Evolutionary conservation across 345 rosid species (phyloP), one percentile per base, ranked within the genome.

Genomic region (Arabidopsis arenosa): DNA sequence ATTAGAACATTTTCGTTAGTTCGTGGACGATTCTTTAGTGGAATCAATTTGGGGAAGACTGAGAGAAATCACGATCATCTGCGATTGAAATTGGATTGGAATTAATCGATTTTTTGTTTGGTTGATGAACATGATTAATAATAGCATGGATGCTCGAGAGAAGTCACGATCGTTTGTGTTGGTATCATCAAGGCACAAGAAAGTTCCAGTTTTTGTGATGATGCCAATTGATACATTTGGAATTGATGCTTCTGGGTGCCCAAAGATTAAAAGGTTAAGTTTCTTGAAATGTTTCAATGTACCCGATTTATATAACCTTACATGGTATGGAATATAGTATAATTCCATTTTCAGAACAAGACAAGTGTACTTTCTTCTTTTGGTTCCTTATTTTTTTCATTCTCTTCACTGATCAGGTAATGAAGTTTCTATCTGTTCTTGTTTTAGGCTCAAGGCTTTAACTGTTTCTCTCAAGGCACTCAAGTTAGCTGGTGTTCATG

Each of bases 401-500:
- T 18, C 2, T 43, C 53, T 63, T 63, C 14, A 44, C 2, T 23
- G 44, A 14, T 62, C 65, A 43, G 67, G 65, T 64, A 30, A 18
- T 65, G 58, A 67, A 40, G 35, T 40, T 74, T 74, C n/a, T 51
- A 32, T 40, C 33, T 79, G 47, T 79, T 77, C 18, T 51, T 55
- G 80, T 81, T 84, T 74, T 86, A 87, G 91, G 85, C 75, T 84
- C 84, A 85, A 80, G 86, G 91, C 89, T 66, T 81, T 87, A 59
- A 87, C 85, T 45, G 84, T 87, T 36, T 87, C 91, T 81, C 82
- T 87, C n/a, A 85, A 80, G 83, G 91, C 91, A 59, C 89, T 87
- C 76, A 87, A 87, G 85, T 70, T 87, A 83, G 89, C 87, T 36
- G 91, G 91, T 66, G 91, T 87, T 75, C 89, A 87, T 72, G 91